Percentiles rank a stretch among this genome's conserved stretches.
Conservation (phyloP, 1,284 basidiomycete species). For the Amylostereum chailletii region DNA sequence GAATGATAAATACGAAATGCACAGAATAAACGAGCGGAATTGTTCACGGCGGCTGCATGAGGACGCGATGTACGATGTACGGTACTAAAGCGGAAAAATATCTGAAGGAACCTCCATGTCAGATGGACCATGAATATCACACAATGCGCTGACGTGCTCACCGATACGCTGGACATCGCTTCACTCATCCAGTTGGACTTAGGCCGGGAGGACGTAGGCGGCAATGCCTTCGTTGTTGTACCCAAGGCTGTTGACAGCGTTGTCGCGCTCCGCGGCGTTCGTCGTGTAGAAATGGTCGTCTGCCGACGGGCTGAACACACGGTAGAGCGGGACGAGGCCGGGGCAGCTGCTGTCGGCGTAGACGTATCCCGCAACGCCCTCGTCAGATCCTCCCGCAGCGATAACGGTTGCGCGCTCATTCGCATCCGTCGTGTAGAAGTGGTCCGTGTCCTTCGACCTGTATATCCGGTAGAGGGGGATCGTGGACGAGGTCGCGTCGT, state of each 20-base stretch:
- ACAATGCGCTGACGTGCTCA: too few species aligned
- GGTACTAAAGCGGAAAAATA: too few species aligned
- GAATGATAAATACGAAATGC: too few species aligned
- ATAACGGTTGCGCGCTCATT: not conserved
- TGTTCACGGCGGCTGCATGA: too few species aligned
- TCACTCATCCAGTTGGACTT: too few species aligned
- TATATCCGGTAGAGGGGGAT: constrained; percentile 9
- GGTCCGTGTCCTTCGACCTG: constrained; percentile 1
- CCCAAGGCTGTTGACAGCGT: constrained; percentile 4
- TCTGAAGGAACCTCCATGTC: too few species aligned
- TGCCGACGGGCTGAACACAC: constrained; percentile 3
- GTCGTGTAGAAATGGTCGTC: constrained; percentile 15
- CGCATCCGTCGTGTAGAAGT: constrained; percentile 9
- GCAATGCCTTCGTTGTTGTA: constrained; percentile 10
- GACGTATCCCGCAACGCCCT: constrained; percentile 10
- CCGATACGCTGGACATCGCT: too few species aligned
- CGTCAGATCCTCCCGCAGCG: constrained; percentile 1
- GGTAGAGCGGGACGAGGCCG: constrained; percentile 7
- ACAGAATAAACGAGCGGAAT: too few species aligned
- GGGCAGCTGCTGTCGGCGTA: not conserved
- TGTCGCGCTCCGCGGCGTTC: constrained; percentile 5
- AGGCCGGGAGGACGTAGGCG: constrained; percentile 5
- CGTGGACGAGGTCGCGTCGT: not conserved
- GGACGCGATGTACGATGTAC: too few species aligned
- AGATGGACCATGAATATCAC: too few species aligned